Conservation (phyloP, 257 asterid genomes). For the Solanum tacnaense region DNA sequence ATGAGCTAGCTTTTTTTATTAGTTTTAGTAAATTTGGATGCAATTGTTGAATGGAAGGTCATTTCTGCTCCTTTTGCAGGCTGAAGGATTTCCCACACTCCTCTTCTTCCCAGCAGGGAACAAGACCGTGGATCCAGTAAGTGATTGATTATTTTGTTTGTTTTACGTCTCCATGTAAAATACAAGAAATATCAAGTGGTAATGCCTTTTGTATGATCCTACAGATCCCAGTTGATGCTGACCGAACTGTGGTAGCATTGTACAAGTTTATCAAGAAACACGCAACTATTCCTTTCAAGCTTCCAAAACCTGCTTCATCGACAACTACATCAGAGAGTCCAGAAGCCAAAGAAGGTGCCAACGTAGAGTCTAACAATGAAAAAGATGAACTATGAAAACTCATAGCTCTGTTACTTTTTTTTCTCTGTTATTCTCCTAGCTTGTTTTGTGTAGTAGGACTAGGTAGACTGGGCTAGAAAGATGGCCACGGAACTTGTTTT, state of each 20-base stretch:
- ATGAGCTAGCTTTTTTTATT: neutral
- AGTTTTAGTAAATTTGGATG: neutral
- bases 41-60: neutral
- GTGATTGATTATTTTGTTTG: constrained; percentile 9
- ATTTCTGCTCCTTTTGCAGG: constrained; percentile 30
- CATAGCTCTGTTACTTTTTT: neutral
- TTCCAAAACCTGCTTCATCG: constrained; percentile 41
- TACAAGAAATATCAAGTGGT: neutral
- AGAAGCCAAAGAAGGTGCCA: constrained; percentile 11
- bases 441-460: neutral
- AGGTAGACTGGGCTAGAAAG: neutral
- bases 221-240: constrained; percentile 68
- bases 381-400: constrained; percentile 67
- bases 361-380: constrained; percentile 17
- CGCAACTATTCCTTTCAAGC: constrained; percentile 83
- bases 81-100: constrained; percentile 87
- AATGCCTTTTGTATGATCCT: neutral
- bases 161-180: neutral
- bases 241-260: constrained; percentile 69
- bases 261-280: constrained; percentile 85
- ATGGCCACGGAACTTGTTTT: neutral
- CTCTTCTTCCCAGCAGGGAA: constrained; percentile 94
- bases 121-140: constrained; percentile 72
- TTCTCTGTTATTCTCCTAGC: neutral
- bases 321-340: constrained; percentile 23